These are phyloP conservation scores for Pythium brachiatum DNA, from an alignment of 352 stramenopile genomes.

Conservation along the genomic window DNA sequence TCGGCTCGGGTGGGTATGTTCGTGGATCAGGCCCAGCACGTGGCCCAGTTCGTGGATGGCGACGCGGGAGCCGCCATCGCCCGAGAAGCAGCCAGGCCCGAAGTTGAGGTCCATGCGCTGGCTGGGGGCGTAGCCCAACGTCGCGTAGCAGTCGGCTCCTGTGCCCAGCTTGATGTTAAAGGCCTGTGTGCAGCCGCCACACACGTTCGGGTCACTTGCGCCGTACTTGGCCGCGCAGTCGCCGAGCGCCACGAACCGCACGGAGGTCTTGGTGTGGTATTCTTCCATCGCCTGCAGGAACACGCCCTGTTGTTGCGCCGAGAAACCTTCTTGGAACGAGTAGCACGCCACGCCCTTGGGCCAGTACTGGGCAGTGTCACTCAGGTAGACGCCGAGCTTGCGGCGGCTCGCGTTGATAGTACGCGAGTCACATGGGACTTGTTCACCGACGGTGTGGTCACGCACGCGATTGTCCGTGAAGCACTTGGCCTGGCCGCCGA, in stretches of 20 bases:
- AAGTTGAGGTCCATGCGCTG: constrained; percentile 47
- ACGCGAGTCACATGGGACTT: constrained; percentile 30
- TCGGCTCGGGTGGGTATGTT: constrained; percentile 47
- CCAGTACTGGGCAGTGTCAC: constrained; percentile 31
- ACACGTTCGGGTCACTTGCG: constrained; percentile 28
- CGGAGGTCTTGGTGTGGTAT: constrained; percentile 33
- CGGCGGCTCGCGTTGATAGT: constrained; percentile 39
- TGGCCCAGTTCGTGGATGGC: constrained; percentile 47
- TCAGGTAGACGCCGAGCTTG: constrained; percentile 38
- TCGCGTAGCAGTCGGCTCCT: constrained; percentile 37
- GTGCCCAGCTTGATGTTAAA: constrained; percentile 29
- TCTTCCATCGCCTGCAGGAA: constrained; percentile 38
- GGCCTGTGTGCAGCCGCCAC: constrained; percentile 37
- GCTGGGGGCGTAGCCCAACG: constrained; percentile 38
- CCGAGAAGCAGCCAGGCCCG: constrained; percentile 37
- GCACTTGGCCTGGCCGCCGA: constrained; percentile 26
- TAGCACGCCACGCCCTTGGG: constrained; percentile 42
- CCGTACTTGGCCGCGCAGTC: constrained; percentile 28
- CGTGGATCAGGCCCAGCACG: constrained; percentile 42
- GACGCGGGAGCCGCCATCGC: constrained; percentile 35
- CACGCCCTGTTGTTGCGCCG: constrained; percentile 29
- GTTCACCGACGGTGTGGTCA: constrained; percentile 24
- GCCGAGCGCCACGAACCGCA: constrained; percentile 36
- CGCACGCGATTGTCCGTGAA: constrained; percentile 37
- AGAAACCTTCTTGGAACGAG: constrained; percentile 29